A percentile compares a stretch with the other conserved stretches of the same genome.
Conservation (phyloP, 257 asterid species). For the Salvia miltiorrhiza region DNA sequence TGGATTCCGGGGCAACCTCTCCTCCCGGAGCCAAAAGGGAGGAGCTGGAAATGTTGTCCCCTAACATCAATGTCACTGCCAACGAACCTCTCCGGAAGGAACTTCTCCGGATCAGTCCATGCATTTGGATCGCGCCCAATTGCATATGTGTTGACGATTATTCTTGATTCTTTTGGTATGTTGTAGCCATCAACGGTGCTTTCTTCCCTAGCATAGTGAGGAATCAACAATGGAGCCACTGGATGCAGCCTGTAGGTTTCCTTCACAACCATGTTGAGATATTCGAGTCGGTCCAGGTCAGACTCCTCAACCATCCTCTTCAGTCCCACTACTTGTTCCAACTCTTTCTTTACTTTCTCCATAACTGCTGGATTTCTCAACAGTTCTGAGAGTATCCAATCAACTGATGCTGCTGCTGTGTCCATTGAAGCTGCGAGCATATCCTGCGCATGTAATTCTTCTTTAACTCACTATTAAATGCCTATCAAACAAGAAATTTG, state of each 20-base stretch:
- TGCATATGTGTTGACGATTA: slow-evolving; percentile 38
- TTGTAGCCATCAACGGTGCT: slow-evolving; percentile 33
- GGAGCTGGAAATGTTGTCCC: slow-evolving; percentile 51
- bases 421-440: slow-evolving; percentile 51
- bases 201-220: slow-evolving; percentile 46
- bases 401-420: slow-evolving; percentile 44
- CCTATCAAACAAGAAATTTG: not conserved
- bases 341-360: slow-evolving; percentile 41
- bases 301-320: slow-evolving; percentile 50
- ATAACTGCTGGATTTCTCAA: slow-evolving; percentile 37
- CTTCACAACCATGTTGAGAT: slow-evolving; percentile 45
- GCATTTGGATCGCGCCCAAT: slow-evolving; percentile 45
- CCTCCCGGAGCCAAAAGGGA: slow-evolving; percentile 55
- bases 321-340: slow-evolving; percentile 42
- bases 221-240: slow-evolving; percentile 44
- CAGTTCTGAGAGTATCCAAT: slow-evolving; percentile 51
- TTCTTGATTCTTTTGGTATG: slow-evolving; percentile 40
- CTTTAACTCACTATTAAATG: not conserved
- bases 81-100: slow-evolving; percentile 50
- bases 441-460: slow-evolving; percentile 34
- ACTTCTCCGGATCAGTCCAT: slow-evolving; percentile 46
- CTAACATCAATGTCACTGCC: slow-evolving; percentile 38
- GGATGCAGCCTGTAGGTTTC: slow-evolving; percentile 54
- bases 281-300: slow-evolving; percentile 42
- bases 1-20: slow-evolving; percentile 58